Conservation (phyloP, 192 early-diverging fungal species). For the Linnemannia hyalina region DNA sequence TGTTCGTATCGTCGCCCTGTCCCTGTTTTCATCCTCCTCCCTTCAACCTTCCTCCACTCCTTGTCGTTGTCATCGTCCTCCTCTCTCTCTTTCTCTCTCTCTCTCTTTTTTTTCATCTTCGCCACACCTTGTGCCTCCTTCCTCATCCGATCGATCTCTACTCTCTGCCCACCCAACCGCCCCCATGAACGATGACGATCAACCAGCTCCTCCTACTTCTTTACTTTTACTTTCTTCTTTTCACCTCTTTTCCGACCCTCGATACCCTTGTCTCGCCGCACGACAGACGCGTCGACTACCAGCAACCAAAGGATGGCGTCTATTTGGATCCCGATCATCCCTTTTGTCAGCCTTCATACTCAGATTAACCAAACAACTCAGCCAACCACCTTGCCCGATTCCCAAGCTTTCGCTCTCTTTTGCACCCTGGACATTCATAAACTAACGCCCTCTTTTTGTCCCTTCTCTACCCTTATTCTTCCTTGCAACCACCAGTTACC, state of each 20-base stretch:
- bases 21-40: too few species aligned
- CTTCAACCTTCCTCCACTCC: background rate
- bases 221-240: background rate
- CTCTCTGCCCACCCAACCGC: background rate
- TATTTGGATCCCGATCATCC: background rate
- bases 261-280: background rate
- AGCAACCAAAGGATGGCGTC: background rate
- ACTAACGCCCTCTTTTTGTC: slow-evolving; percentile 6
- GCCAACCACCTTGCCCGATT: background rate
- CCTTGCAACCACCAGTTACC: background rate
- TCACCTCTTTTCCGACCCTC: background rate
- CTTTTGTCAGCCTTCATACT: background rate
- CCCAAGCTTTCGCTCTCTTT: background rate
- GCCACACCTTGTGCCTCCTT: background rate
- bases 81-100: background rate
- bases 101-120: background rate
- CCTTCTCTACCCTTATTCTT: background rate
- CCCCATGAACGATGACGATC: background rate
- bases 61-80: background rate
- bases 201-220: background rate
- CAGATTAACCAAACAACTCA: background rate
- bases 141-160: background rate
- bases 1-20: background rate
- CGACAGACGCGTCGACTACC: background rate
- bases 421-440: background rate